A percentile compares a stretch with the other conserved stretches of the same genome.
Conservation (phyloP, 805 yeast species). For the Kazachstania bromeliacearum region DNA sequence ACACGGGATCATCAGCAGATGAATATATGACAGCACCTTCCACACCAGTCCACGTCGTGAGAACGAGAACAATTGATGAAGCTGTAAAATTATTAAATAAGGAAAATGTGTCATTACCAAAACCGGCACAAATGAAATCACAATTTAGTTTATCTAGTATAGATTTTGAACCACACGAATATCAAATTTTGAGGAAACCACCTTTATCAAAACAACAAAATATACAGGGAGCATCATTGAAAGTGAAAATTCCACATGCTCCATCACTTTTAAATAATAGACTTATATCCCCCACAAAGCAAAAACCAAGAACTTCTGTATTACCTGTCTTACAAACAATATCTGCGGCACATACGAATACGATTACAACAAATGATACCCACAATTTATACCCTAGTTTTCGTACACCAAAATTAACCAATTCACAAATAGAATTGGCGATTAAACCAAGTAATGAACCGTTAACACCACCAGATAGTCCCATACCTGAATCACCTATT, state of each 20-base stretch:
- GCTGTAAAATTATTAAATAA: slow-evolving; percentile 14
- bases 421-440: slow-evolving; percentile 3
- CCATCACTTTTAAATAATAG: slow-evolving; percentile 1
- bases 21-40: no score
- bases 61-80: slow-evolving; percentile 15
- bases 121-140: background rate
- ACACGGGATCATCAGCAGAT: no score
- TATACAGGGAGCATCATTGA: no score
- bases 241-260: background rate
- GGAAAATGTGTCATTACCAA: slow-evolving; percentile 5
- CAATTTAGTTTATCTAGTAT: slow-evolving; percentile 2
- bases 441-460: background rate
- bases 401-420: slow-evolving; percentile 2
- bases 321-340: slow-evolving; percentile 2
- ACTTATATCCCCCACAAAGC: slow-evolving; percentile 1
- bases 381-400: background rate
- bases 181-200: slow-evolving; percentile 5
- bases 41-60: no score
- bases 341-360: background rate
- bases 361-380: background rate
- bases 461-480: background rate
- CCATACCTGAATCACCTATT: no score
- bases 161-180: slow-evolving; percentile 12
- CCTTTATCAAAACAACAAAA: no score
- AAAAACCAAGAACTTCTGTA: background rate